phyloP scores from a whole-genome alignment of 2,329 filamentous ascomycete species.

The Clathrospora elynae region DNA sequence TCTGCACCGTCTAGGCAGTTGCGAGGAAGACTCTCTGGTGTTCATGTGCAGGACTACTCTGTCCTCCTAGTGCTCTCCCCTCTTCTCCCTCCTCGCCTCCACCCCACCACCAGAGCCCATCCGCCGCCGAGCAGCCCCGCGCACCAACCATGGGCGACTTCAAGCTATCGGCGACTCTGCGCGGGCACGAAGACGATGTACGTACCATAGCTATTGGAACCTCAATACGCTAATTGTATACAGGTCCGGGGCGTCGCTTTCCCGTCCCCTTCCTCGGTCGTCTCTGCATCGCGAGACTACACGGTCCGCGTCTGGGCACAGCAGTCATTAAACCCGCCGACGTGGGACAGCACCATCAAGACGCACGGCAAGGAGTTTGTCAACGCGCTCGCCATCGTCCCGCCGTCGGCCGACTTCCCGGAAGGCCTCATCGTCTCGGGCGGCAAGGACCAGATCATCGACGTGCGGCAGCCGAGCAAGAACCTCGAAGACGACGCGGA shows the following conservation, averaged over 20 bases:
- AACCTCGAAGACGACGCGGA: constrained; percentile 77
- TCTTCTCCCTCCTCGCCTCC: constrained; percentile 16
- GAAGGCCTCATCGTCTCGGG: constrained; percentile 85
- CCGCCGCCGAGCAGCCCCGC: constrained; percentile 31
- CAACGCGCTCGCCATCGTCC: constrained; percentile 80
- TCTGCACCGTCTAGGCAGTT: background rate
- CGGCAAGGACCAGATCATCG: constrained; percentile 90
- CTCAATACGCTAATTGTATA: background rate
- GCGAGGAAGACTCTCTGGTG: background rate
- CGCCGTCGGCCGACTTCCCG: constrained; percentile 69
- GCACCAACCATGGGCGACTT: constrained; percentile 71
- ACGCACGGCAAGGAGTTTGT: constrained; percentile 84
- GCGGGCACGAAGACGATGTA: constrained; percentile 94
- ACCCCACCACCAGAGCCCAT: constrained; percentile 12
- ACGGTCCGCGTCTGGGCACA: constrained; percentile 87
- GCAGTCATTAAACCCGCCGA: constrained; percentile 66
- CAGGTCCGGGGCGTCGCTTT: constrained; percentile 89
- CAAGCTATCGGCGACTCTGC: constrained; percentile 88
- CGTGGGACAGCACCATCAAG: constrained; percentile 77
- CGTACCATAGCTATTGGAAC: background rate
- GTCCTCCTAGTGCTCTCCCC: constrained; percentile 9
- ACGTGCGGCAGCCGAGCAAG: constrained; percentile 76
- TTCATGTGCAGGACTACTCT: constrained; percentile 13
- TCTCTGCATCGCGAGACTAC: constrained; percentile 90
- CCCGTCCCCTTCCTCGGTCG: constrained; percentile 70